Conservation (phyloP, 2,329 filamentous ascomycete genomes). For the Ceratocystiopsis minuta region DNA sequence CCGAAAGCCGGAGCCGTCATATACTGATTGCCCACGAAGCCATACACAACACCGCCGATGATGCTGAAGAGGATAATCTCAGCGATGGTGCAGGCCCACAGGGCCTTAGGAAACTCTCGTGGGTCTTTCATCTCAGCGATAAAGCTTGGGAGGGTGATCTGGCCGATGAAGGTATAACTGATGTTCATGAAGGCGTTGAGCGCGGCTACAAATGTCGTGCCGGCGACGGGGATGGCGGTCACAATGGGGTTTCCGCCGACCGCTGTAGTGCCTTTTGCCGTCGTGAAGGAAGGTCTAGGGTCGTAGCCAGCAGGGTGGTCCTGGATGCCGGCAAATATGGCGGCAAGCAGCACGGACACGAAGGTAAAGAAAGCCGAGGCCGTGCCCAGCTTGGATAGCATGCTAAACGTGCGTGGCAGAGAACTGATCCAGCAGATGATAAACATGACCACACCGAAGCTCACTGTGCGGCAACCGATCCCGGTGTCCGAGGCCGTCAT, state of each 20-base stretch:
- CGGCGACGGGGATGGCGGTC: slow-evolving; percentile 44
- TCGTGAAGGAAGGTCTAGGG: slow-evolving; percentile 22
- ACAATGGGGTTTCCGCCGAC: slow-evolving; percentile 46
- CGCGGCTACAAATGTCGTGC: slow-evolving; percentile 64
- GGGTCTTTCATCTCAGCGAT: slow-evolving; percentile 80
- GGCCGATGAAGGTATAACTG: slow-evolving; percentile 88
- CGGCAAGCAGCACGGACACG: slow-evolving; percentile 67
- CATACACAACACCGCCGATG: slow-evolving; percentile 66
- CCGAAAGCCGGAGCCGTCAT: slow-evolving; percentile 78
- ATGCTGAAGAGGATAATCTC: slow-evolving; percentile 75
- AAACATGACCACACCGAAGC: slow-evolving; percentile 57
- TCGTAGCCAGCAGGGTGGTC: slow-evolving; percentile 52
- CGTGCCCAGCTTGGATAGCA: slow-evolving; percentile 62
- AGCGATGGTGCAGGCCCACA: slow-evolving; percentile 78
- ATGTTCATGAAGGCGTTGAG: slow-evolving; percentile 91
- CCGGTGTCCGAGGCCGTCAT: slow-evolving; percentile 52
- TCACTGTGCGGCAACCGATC: slow-evolving; percentile 54
- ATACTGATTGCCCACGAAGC: slow-evolving; percentile 79
- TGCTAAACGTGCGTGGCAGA: slow-evolving; percentile 68
- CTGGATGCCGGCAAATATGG: slow-evolving; percentile 66
- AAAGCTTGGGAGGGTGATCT: slow-evolving; percentile 85
- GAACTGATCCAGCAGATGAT: slow-evolving; percentile 63
- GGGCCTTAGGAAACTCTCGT: slow-evolving; percentile 77
- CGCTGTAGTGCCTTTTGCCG: slow-evolving; percentile 12
- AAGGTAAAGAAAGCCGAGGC: slow-evolving; percentile 77